These are phyloP conservation scores for Mortierella sp. DNA, from an alignment of 371 early-diverging fungal genomes.

Conservation along the genomic window DNA sequence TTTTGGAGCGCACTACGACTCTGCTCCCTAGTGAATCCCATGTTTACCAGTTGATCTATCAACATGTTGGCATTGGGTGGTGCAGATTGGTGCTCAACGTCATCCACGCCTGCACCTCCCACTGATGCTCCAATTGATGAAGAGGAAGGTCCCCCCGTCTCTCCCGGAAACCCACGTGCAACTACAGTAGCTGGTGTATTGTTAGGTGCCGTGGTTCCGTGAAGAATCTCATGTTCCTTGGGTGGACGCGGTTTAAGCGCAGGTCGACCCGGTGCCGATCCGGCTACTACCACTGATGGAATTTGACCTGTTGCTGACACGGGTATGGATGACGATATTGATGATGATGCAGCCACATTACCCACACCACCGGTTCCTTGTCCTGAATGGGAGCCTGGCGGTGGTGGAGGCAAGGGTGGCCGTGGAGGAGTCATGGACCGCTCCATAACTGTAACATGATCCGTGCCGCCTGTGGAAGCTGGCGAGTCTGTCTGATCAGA, in stretches of 20 bases:
- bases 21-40: constrained; percentile 86
- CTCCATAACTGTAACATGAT: constrained; percentile 22
- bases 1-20: constrained; percentile 83
- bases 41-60: constrained; percentile 72
- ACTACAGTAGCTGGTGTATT: constrained; percentile 14
- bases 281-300: constrained; percentile 1
- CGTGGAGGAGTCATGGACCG: constrained; percentile 48
- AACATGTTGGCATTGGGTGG: constrained; percentile 43
- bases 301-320: not conserved
- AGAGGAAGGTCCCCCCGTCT: not conserved
- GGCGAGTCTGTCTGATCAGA: constrained; percentile 12
- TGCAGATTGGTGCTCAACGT: constrained; percentile 22
- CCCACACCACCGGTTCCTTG: not conserved
- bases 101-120: not conserved
- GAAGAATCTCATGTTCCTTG: constrained; percentile 44
- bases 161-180: constrained; percentile 7
- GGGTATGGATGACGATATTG: not conserved
- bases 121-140: not conserved
- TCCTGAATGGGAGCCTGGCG: constrained; percentile 9
- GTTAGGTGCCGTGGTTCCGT: constrained; percentile 13
- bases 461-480: constrained; percentile 2
- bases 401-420: constrained; percentile 49
- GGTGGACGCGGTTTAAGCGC: constrained; percentile 34
- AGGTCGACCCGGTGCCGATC: constrained; percentile 15
- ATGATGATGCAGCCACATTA: not conserved